A percentile compares a stretch with the other conserved stretches of the same genome.
phyloP scores from a whole-genome alignment of 495 filamentous ascomycete species.

The Hypoxylon fuscum region DNA sequence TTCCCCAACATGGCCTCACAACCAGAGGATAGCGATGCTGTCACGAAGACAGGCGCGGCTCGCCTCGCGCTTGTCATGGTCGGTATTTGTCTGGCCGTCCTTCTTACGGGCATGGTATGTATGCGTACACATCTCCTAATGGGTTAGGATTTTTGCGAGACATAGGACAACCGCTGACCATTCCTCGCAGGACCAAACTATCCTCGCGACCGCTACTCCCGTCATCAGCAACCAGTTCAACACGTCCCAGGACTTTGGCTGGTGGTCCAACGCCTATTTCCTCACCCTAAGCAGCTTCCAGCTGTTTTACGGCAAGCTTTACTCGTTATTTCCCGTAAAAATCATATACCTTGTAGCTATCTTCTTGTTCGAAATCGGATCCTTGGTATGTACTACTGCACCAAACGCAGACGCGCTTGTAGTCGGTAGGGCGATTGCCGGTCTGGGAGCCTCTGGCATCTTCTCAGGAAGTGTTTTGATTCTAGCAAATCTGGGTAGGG shows the following conservation, averaged over 20 bases:
- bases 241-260: constrained; percentile 45
- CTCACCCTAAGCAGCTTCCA: constrained; percentile 57
- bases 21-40: no score
- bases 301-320: constrained; percentile 57
- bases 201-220: no score
- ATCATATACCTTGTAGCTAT: constrained; percentile 47
- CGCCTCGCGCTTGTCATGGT: no score
- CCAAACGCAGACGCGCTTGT: constrained; percentile 52
- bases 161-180: no score
- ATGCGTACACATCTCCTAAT: no score
- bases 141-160: no score
- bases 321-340: constrained; percentile 54
- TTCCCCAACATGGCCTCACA: no score
- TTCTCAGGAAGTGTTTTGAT: constrained; percentile 47
- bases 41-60: no score
- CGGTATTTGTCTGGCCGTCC: no score
- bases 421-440: constrained; percentile 56
- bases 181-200: no score
- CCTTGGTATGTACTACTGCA: constrained; percentile 53
- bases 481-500: constrained; percentile 8
- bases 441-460: constrained; percentile 48
- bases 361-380: constrained; percentile 58
- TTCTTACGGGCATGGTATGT: no score
- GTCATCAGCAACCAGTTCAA: no score
- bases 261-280: constrained; percentile 60